Evolutionary conservation across 768 basidiomycete genomes (phyloP), one percentile per base, ranked within the genome.

Genomic region (Pleurotus citrinopileatus): DNA sequence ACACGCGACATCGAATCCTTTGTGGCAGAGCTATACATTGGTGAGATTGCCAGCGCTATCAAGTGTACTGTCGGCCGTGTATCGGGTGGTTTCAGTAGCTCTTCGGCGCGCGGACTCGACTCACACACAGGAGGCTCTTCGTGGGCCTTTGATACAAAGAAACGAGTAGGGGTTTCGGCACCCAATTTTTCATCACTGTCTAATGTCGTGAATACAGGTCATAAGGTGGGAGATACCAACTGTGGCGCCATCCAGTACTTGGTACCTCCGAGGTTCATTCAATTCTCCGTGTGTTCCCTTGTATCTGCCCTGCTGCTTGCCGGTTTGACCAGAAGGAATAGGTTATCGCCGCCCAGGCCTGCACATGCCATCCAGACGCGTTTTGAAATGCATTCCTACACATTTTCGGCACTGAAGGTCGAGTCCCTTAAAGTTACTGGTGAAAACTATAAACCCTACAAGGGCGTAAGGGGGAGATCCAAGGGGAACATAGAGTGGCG

Each of bases 371-470:
- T 95, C 50, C 81, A 83, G 60, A 75, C 92, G 43, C 73, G 72
- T 17, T 96, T 92, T 66, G 80, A 84, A 38, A 78, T 94, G 25
- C 80, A 84, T 20, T 79, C 82, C 12, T 73, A 89, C 63, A 85
- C 84, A 29, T 91, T 87, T 66, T 92, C 91, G 4, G 78, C 87
- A 17, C 73, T 96, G 42, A 91, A 89, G 61, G 86, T 96, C 3
- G 91, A 94, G 55, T 89, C 94, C 60, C 78, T 96, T 40, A 91
- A 85, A 67, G 72, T 91, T 23, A 84, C 71, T 1, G 86, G 88
- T 10, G 91, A 94, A 66, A 70, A 69, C 9, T 95, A 95, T 69
- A 96, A 95, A 68, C 89, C 90, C 9, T 97, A 89, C 72, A 96
- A 95, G 68, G 94, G 94, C 13, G 87, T 97, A 47, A 75, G 93